These are phyloP conservation scores for Skeletonema menzelii DNA, from an alignment of 108 stramenopile species.

Conservation along the genomic window DNA sequence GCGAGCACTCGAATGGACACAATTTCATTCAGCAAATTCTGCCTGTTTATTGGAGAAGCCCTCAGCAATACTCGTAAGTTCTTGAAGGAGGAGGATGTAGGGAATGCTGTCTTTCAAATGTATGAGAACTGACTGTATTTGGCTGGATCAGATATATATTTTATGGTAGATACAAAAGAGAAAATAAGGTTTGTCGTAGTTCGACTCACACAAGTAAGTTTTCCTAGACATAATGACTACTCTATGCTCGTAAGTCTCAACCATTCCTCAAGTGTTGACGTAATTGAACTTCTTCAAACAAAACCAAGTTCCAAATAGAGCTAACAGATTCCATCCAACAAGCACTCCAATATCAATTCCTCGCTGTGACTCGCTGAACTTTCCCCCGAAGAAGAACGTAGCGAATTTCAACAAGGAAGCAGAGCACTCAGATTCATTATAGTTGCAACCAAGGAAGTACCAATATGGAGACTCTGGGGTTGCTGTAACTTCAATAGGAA, in stretches of 20 bases:
- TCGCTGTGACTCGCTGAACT: conserved; percentile 22
- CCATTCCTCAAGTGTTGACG: conserved; percentile 19
- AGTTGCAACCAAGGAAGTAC: conserved; percentile 33
- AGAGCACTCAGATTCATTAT: conserved; percentile 11
- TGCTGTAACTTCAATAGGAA: conserved; percentile 18
- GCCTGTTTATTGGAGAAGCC: conserved; percentile 47
- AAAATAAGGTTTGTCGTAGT: too few species aligned
- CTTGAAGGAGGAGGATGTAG: background rate
- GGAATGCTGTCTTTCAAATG: background rate
- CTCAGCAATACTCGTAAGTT: conserved; percentile 1
- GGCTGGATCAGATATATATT: too few species aligned
- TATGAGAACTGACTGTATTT: background rate
- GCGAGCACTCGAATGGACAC: conserved; percentile 14
- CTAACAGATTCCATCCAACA: conserved; percentile 14
- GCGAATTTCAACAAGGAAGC: conserved; percentile 28
- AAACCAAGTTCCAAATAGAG: conserved; percentile 15
- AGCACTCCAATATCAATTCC: conserved; percentile 37
- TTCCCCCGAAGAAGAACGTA: conserved; percentile 42
- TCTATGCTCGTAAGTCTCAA: too few species aligned
- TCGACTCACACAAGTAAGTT: too few species aligned
- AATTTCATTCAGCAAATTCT: conserved; percentile 46
- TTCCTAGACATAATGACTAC: too few species aligned
- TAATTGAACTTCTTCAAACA: conserved; percentile 31
- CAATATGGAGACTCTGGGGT: conserved; percentile 22
- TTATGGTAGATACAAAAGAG: too few species aligned